Percentiles rank a stretch among this genome's conserved stretches.
Evolutionary conservation across 2,329 filamentous ascomycete species (phyloP).

Genomic region (Microsporum canis): DNA sequence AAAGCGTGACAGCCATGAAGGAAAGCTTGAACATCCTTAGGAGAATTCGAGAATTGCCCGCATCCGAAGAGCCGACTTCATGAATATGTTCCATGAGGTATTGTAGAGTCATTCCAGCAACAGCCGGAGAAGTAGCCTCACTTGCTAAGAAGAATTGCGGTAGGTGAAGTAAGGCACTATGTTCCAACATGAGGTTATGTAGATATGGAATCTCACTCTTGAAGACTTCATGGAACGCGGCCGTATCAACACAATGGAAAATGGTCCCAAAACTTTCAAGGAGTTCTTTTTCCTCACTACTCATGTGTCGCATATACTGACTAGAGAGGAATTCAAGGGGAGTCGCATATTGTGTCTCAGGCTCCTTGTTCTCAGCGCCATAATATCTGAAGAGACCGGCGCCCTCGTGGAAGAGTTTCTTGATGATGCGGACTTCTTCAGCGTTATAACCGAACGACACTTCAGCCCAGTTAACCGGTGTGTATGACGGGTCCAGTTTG

Average conservation of each 20-base stretch:
- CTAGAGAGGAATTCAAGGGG: slow-evolving; percentile 88
- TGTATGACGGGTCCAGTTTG: slow-evolving; percentile 62
- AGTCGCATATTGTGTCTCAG: slow-evolving; percentile 63
- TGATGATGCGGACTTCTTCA: slow-evolving; percentile 91
- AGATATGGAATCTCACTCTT: slow-evolving; percentile 93
- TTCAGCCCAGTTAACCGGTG: slow-evolving; percentile 84
- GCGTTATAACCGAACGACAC: slow-evolving; percentile 94
- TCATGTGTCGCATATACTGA: slow-evolving; percentile 86
- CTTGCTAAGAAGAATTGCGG: slow-evolving; percentile 98
- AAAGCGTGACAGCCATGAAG: slow-evolving; percentile 98
- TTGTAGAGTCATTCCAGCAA: slow-evolving; percentile 94
- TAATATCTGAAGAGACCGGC: slow-evolving; percentile 97
- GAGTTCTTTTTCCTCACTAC: slow-evolving; percentile 92
- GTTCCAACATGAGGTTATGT: slow-evolving; percentile 96
- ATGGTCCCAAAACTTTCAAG: slow-evolving; percentile 96
- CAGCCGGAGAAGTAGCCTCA: slow-evolving; percentile 92
- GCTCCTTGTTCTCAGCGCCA: slow-evolving; percentile 66
- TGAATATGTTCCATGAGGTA: slow-evolving; percentile 96
- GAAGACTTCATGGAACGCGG: slow-evolving; percentile 97
- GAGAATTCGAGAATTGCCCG: slow-evolving; percentile 84
- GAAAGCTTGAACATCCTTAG: slow-evolving; percentile 92
- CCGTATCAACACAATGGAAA: slow-evolving; percentile 95
- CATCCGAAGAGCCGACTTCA: slow-evolving; percentile 83
- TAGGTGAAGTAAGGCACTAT: slow-evolving; percentile 84
- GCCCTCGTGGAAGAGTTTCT: slow-evolving; percentile 94